These are phyloP conservation scores for Panaeolus cyanescens DNA, from an alignment of 768 basidiomycete species.

Conservation along the genomic window DNA sequence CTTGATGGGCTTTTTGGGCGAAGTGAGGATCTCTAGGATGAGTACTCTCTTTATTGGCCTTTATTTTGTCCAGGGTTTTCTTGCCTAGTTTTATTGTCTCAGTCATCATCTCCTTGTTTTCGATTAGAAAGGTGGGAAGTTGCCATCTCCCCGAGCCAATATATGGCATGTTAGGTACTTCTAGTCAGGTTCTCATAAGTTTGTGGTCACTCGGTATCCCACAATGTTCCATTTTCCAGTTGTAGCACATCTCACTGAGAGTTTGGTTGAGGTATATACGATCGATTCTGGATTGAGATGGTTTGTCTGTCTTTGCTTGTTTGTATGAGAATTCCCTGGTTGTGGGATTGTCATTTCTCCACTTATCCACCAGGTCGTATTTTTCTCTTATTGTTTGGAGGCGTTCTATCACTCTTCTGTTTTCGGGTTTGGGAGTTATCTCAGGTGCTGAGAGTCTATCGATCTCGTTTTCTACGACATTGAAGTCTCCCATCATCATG, in stretches of 20 bases:
- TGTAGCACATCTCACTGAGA: neutral
- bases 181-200: neutral
- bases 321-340: neutral
- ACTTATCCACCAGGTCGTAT: neutral
- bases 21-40: too few species aligned
- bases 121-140: slow-evolving; percentile 17
- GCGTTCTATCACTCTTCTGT: neutral
- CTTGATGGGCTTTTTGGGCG: too few species aligned
- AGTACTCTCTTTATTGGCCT: slow-evolving; percentile 8
- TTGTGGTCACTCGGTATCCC: neutral
- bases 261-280: neutral
- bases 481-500: slow-evolving; percentile 38
- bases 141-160: slow-evolving; percentile 30
- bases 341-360: neutral
- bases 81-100: slow-evolving; percentile 2
- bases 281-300: neutral
- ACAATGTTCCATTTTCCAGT: slow-evolving; percentile 22
- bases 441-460: slow-evolving; percentile 38
- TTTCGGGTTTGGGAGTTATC: slow-evolving; percentile 14
- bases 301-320: neutral
- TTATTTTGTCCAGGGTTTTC: neutral
- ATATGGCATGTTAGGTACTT: neutral
- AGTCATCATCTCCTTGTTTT: slow-evolving; percentile 15
- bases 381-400: neutral
- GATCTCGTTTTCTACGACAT: slow-evolving; percentile 33